These are phyloP conservation scores for Colletotrichum gloeosporioides DNA, from an alignment of 2,329 filamentous ascomycete genomes.

Conservation along the genomic window DNA sequence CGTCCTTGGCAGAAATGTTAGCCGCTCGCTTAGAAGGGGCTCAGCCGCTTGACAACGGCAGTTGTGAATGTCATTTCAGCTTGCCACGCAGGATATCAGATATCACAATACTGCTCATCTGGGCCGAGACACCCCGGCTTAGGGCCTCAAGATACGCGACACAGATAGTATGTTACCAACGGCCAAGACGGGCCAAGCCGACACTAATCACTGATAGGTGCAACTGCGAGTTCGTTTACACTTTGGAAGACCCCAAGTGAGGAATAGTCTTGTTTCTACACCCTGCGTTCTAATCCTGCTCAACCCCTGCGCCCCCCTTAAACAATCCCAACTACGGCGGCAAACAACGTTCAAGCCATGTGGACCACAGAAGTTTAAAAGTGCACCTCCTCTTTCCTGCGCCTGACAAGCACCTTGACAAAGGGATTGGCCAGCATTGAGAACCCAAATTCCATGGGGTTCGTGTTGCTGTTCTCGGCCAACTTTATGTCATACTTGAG, in stretches of 20 bases:
- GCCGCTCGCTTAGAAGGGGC: not conserved
- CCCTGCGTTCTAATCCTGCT: not conserved
- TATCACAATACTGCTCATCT: not conserved
- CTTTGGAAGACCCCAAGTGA: not conserved
- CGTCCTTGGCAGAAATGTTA: not conserved
- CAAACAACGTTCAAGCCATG: not conserved
- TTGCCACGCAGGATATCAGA: not conserved
- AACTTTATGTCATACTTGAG: constrained; percentile 31
- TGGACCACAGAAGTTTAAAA: not conserved
- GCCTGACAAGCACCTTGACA: not conserved
- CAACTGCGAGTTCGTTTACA: not conserved
- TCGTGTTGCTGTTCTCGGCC: not conserved
- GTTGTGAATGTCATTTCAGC: not conserved
- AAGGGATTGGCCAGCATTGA: constrained; percentile 9
- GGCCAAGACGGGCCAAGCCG: not conserved
- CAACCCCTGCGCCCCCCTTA: not conserved
- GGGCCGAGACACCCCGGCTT: not conserved
- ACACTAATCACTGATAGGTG: not conserved
- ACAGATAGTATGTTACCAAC: not conserved
- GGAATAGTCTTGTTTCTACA: not conserved
- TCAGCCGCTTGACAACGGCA: not conserved
- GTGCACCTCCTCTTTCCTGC: not conserved
- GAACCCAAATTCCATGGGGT: constrained; percentile 1
- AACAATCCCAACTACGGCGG: not conserved
- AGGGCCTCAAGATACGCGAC: not conserved